Conservation (phyloP, 2,329 filamentous ascomycete species). For the Elsinoe fawcettii region DNA sequence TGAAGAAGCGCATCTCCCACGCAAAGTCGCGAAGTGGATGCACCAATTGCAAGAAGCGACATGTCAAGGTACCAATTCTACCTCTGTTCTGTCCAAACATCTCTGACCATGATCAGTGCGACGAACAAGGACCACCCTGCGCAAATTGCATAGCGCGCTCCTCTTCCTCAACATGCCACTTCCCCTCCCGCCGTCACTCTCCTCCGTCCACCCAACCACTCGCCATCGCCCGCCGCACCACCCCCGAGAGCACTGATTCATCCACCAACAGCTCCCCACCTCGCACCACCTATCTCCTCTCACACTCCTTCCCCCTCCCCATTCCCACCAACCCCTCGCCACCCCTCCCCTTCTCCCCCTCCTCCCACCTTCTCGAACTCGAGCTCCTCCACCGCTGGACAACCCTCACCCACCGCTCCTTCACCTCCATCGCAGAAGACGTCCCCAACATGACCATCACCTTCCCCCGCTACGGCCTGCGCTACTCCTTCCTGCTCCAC, state of each 20-base stretch:
- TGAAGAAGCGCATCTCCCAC: constrained; percentile 6
- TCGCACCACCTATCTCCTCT: background rate
- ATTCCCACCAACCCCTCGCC: background rate
- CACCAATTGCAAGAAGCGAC: constrained; percentile 12
- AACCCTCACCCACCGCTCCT: background rate
- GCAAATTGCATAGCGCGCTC: constrained; percentile 13
- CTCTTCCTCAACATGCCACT: background rate
- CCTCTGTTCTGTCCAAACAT: background rate
- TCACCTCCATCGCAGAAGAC: constrained; percentile 6
- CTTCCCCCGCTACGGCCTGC: background rate
- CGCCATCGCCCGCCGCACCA: background rate
- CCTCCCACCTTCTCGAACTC: constrained; percentile 11
- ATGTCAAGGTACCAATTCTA: constrained; percentile 4
- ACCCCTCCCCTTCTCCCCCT: constrained; percentile 2
- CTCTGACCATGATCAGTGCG: background rate
- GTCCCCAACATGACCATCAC: background rate
- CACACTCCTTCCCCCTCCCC: background rate
- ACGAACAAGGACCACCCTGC: constrained; percentile 13
- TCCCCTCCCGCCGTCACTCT: background rate
- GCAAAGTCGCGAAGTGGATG: constrained; percentile 12
- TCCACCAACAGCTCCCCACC: background rate
- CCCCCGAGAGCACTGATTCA: background rate
- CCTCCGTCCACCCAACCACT: background rate
- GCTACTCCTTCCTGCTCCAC: constrained; percentile 10
- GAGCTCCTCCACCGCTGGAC: constrained; percentile 16